Evolutionary conservation across 2,329 filamentous ascomycete species (phyloP).

Genomic region (Cladosporium sp.): DNA sequence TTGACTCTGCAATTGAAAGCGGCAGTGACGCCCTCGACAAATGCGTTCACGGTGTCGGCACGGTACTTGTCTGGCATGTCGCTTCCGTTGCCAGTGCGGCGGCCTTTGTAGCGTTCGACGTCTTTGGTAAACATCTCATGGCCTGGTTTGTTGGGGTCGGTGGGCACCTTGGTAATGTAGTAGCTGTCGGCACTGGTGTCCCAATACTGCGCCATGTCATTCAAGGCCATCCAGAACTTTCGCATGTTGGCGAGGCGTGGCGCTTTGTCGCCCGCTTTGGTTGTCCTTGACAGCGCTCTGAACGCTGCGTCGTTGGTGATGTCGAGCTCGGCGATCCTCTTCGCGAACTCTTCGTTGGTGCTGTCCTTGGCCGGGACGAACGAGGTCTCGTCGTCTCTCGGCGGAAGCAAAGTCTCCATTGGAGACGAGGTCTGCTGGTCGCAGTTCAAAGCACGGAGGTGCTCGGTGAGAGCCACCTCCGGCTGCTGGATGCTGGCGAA

Average conservation of each 20-base stretch:
- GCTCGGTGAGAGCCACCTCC: constrained; percentile 42
- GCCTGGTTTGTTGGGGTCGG: background rate
- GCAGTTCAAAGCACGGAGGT: constrained; percentile 46
- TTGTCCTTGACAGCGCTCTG: constrained; percentile 54
- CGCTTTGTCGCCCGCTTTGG: constrained; percentile 46
- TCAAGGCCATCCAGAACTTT: constrained; percentile 61
- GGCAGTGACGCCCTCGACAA: constrained; percentile 60
- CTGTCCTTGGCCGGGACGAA: constrained; percentile 39
- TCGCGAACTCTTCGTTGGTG: constrained; percentile 51
- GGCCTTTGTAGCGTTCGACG: constrained; percentile 53
- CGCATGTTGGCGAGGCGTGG: constrained; percentile 57
- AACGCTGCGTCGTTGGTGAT: constrained; percentile 60
- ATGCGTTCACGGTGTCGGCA: constrained; percentile 55
- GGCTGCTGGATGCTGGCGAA: constrained; percentile 45
- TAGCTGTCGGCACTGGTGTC: constrained; percentile 61
- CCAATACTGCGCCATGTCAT: constrained; percentile 63
- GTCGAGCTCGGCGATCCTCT: constrained; percentile 52
- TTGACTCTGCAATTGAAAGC: constrained; percentile 54
- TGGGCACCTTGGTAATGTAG: constrained; percentile 36
- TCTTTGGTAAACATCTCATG: background rate
- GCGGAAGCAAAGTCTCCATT: background rate
- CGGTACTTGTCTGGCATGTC: constrained; percentile 62
- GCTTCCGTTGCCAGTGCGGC: constrained; percentile 56
- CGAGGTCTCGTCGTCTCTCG: constrained; percentile 34
- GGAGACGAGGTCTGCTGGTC: constrained; percentile 42